Conservation (phyloP, 2,329 filamentous ascomycete genomes). For the Alternaria conjuncta region DNA sequence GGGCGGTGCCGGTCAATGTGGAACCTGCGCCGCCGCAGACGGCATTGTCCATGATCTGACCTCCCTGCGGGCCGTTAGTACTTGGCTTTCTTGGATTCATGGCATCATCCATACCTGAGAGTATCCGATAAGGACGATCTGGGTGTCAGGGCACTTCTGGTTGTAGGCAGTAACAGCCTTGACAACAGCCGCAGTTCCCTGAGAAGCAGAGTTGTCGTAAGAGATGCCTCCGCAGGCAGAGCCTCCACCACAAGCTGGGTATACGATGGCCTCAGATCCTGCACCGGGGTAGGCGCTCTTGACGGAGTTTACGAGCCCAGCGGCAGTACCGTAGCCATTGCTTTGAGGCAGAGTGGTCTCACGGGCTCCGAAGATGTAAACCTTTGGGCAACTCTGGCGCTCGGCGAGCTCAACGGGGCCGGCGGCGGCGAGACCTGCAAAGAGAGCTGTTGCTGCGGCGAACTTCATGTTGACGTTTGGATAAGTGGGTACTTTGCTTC, state of each 20-base stretch:
- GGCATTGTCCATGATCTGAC: conserved; percentile 68
- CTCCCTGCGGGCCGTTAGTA: conserved; percentile 54
- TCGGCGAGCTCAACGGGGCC: conserved; percentile 45
- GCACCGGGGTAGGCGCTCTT: conserved; percentile 49
- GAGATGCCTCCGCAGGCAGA: conserved; percentile 63
- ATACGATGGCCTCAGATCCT: conserved; percentile 51
- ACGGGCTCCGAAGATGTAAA: conserved; percentile 55
- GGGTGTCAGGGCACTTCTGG: conserved; percentile 61
- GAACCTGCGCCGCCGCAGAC: conserved; percentile 63
- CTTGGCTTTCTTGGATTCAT: neutral
- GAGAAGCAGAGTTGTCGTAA: conserved; percentile 65
- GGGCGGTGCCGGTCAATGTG: conserved; percentile 57
- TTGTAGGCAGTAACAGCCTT: conserved; percentile 66
- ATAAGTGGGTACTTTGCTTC: neutral
- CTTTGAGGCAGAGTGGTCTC: conserved; percentile 50
- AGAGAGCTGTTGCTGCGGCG: conserved; percentile 36
- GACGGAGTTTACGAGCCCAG: conserved; percentile 51
- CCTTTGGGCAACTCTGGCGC: conserved; percentile 49
- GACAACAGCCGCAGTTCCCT: conserved; percentile 65
- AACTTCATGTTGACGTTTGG: conserved; percentile 37
- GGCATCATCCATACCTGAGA: conserved; percentile 57
- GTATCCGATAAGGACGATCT: conserved; percentile 68
- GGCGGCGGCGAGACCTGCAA: conserved; percentile 42
- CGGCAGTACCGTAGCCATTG: conserved; percentile 50
- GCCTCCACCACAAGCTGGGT: conserved; percentile 68